A percentile compares a stretch with the other conserved stretches of the same genome.
Evolutionary conservation across 1,284 basidiomycete species (phyloP).

Genomic region (Butyriboletus appendiculatus): DNA sequence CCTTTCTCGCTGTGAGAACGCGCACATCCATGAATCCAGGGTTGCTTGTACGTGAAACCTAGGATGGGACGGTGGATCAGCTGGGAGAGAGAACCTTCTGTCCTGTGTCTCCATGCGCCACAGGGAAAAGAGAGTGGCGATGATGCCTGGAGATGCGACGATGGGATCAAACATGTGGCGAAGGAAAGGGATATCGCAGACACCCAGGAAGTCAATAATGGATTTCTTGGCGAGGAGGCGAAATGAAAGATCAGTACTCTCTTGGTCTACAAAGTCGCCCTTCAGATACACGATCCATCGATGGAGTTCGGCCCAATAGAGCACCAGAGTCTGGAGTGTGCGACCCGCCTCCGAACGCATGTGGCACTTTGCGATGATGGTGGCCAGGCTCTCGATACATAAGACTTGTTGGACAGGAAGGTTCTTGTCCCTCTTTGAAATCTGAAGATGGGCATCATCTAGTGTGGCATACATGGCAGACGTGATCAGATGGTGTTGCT

Average conservation of each 20-base stretch:
- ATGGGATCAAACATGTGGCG: slow-evolving; percentile 19
- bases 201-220: slow-evolving; percentile 26
- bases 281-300: slow-evolving; percentile 32
- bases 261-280: slow-evolving; percentile 25
- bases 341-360: background rate
- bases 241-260: slow-evolving; percentile 21
- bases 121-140: slow-evolving; percentile 26
- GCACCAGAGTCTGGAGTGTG: slow-evolving; percentile 8
- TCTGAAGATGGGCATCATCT: slow-evolving; percentile 23
- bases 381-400: slow-evolving; percentile 20
- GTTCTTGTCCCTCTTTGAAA: slow-evolving; percentile 12
- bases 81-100: slow-evolving; percentile 17
- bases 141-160: slow-evolving; percentile 22
- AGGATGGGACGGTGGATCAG: slow-evolving; percentile 4
- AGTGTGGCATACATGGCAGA: slow-evolving; percentile 24
- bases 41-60: slow-evolving; percentile 9
- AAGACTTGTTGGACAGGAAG: slow-evolving; percentile 25
- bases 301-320: slow-evolving; percentile 21
- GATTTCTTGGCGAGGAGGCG: slow-evolving; percentile 23
- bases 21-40: slow-evolving; percentile 33
- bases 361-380: slow-evolving; percentile 13
- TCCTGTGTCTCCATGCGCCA: slow-evolving; percentile 31
- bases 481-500: slow-evolving; percentile 20
- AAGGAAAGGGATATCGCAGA: slow-evolving; percentile 22
- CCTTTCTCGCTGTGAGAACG: slow-evolving; percentile 23